Percentiles rank a stretch among this genome's conserved stretches.
Conservation (phyloP, 306 rosid genomes). For the Citrullus mucosospermus region DNA sequence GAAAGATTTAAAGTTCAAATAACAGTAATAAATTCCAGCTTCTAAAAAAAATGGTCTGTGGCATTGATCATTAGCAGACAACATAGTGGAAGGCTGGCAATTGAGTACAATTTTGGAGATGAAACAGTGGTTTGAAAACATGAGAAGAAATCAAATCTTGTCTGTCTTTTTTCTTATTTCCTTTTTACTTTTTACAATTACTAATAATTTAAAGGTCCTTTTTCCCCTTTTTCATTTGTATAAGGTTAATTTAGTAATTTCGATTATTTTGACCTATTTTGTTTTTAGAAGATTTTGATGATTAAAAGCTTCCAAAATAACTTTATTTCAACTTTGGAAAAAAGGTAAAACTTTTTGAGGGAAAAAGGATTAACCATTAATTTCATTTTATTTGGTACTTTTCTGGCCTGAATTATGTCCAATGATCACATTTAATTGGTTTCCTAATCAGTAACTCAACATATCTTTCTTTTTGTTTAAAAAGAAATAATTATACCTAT, state of each 20-base stretch:
- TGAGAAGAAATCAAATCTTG: not conserved
- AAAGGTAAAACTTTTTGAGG: not conserved
- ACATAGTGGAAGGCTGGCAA: not conserved
- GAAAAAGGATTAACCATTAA: too few relatives aligned
- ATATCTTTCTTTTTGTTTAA: too few relatives aligned
- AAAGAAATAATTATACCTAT: too few relatives aligned
- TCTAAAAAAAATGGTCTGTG: not conserved
- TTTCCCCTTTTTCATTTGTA: not conserved
- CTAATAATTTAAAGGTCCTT: not conserved
- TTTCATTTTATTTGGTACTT: not conserved
- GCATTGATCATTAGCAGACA: slow-evolving; percentile 5
- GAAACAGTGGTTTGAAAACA: slow-evolving; percentile 1
- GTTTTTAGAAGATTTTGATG: not conserved
- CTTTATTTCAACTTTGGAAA: not conserved
- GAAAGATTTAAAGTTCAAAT: not conserved
- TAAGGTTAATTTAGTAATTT: not conserved
- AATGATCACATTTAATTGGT: too few relatives aligned
- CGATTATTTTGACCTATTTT: not conserved
- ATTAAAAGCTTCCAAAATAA: slow-evolving; percentile 1
- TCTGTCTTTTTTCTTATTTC: not conserved
- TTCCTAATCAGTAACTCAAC: too few relatives aligned
- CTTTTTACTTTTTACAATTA: not conserved
- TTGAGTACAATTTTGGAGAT: slow-evolving; percentile 5
- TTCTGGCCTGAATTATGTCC: not conserved
- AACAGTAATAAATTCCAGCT: not conserved